A percentile compares a stretch with the other conserved stretches of the same genome.
phyloP scores from a whole-genome alignment of 768 basidiomycete species.

The Suillus hirtellus region DNA sequence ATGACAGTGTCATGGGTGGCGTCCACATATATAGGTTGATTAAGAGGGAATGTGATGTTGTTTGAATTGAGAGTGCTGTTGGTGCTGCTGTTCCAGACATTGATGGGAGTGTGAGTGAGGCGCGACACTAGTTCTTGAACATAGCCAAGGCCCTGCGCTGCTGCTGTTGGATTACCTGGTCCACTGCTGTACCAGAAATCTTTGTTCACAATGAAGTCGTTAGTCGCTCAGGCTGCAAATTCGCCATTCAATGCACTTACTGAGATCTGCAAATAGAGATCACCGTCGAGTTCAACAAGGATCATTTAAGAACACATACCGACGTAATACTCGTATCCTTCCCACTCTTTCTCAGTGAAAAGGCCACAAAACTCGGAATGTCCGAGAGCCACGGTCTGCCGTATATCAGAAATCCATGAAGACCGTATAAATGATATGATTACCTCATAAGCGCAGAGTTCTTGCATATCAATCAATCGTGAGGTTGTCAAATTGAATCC shows the following conservation, averaged over 20 bases:
- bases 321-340: conserved; percentile 44
- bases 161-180: conserved; percentile 44
- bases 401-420: not conserved
- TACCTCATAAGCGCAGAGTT: conserved; percentile 42
- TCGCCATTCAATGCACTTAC: conserved; percentile 15
- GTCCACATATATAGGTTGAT: conserved; percentile 45
- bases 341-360: conserved; percentile 55
- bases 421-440: not conserved
- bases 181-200: conserved; percentile 39
- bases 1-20: conserved; percentile 48
- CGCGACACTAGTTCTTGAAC: conserved; percentile 46
- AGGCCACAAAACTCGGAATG: conserved; percentile 50
- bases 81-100: conserved; percentile 43
- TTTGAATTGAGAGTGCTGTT: conserved; percentile 48
- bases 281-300: not conserved
- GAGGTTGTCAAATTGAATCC: conserved; percentile 32
- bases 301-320: conserved; percentile 21
- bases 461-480: conserved; percentile 37
- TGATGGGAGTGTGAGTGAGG: conserved; percentile 38
- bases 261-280: conserved; percentile 4
- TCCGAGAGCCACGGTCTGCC: conserved; percentile 48
- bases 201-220: not conserved
- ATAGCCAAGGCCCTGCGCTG: conserved; percentile 41
- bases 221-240: conserved; percentile 8
- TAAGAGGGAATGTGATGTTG: conserved; percentile 35